Evolutionary conservation across 2,329 filamentous ascomycete genomes (phyloP).

Genomic region (Fragosphaeria purpurea): DNA sequence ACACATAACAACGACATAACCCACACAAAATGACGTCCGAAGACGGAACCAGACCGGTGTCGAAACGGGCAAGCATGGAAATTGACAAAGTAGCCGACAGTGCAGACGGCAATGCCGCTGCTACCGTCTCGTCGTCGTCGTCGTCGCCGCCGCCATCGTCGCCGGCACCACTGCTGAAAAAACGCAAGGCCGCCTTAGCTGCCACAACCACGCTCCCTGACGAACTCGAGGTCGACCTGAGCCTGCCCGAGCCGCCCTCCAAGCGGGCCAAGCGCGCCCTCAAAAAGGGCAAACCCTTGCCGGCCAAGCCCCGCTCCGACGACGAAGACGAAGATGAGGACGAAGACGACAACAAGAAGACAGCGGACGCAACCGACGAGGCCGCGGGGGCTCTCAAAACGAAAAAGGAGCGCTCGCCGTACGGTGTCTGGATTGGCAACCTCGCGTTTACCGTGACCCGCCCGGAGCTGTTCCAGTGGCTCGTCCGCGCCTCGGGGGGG

Average conservation of each 20-base stretch:
- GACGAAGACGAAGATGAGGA: slow-evolving; percentile 5
- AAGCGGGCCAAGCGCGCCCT: slow-evolving; percentile 85
- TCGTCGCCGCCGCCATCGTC: too few species aligned
- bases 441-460: slow-evolving; percentile 73
- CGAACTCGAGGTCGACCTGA: slow-evolving; percentile 82
- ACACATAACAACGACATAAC: too few species aligned
- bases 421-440: slow-evolving; percentile 95
- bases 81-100: too few species aligned
- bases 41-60: too few species aligned
- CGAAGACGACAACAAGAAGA: not conserved
- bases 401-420: slow-evolving; percentile 57
- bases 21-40: too few species aligned
- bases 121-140: too few species aligned
- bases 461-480: slow-evolving; percentile 64
- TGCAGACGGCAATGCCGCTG: too few species aligned
- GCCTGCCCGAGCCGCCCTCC: slow-evolving; percentile 83
- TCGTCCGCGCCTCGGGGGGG: slow-evolving; percentile 62
- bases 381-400: not conserved
- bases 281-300: slow-evolving; percentile 66
- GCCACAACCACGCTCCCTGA: slow-evolving; percentile 29
- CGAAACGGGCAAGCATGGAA: too few species aligned
- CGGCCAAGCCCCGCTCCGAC: slow-evolving; percentile 26
- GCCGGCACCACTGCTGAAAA: slow-evolving; percentile 44
- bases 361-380: not conserved
- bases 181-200: slow-evolving; percentile 51